Evolutionary conservation across 2,329 filamentous ascomycete genomes (phyloP), one percentile per base, ranked within the genome.

Genomic region (Gliomastix tumulicola): DNA sequence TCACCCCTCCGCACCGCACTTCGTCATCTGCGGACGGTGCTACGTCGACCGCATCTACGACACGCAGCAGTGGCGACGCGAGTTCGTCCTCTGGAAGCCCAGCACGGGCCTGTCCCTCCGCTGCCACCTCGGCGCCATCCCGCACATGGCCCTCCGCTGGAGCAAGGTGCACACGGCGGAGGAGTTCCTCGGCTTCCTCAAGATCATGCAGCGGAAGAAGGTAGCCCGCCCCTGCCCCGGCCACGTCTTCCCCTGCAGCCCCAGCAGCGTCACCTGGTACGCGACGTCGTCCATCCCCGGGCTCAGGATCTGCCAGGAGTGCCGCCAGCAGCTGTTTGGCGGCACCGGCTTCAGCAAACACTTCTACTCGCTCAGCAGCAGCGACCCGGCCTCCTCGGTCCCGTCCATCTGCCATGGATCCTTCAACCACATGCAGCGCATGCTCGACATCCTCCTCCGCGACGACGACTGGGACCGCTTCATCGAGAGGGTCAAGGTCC

Each of bases 1-100:
- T n/a, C 36, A 37, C 30, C 36, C 36, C 18, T 37, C 36, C 9
- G 36, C 36, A 33, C 36, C 36, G 30, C 36, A 37, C 19, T 37
- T 37, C 17, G 36, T 37, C 4, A 37, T 37, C n/a, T 37, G 36
- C 30, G 36, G 36, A 12, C 28, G 36, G 22, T 37, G 36, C 30
- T 37, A 37, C 20, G 17, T 37, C 30, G 36, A 37, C 17, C 36
- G 36, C 18, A 37, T 37, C 12, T 37, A 37, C 21, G 7, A 19
- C 9, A 37, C 36, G 11, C 36, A 37, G 3, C 36, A 37, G 31
- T 37, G 36, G 36, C 30, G 36, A 12, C 36, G 36, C 22, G 36
- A 37, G 15, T 37, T 37, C 23, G 30, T 37, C 36, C 32, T 32
- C 20, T 37, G 32, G 20, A 37, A 17, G 17, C 36, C 36, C 15